phyloP scores from a whole-genome alignment of 148 eudicot genomes.

The Mesembryanthemum crystallinum region DNA sequence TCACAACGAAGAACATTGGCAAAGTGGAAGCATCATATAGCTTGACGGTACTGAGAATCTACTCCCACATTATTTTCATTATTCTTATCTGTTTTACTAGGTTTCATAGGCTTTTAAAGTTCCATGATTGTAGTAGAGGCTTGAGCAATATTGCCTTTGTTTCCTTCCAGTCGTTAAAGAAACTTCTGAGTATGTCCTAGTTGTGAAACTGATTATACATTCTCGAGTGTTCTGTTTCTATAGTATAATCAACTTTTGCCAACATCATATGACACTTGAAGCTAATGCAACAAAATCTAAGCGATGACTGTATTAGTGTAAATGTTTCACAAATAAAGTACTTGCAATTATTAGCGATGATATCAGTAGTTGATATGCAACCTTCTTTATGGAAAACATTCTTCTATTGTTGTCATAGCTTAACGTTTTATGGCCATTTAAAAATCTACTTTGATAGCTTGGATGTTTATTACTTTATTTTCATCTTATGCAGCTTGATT shows the following conservation, averaged over 20 bases:
- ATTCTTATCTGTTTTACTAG: no score
- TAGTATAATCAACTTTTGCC: not conserved
- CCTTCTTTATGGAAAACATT: not conserved
- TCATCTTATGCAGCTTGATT: slow-evolving; percentile 70
- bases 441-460: not conserved
- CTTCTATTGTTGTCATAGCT: not conserved
- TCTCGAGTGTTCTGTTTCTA: not conserved
- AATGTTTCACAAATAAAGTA: no score
- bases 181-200: not conserved
- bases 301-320: not conserved
- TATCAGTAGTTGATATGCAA: not conserved
- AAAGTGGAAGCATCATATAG: slow-evolving; percentile 96
- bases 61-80: not conserved
- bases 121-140: not conserved
- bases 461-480: slow-evolving; percentile 8
- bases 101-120: no score
- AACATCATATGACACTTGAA: not conserved
- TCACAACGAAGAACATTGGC: slow-evolving; percentile 70
- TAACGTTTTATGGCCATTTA: not conserved
- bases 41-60: slow-evolving; percentile 53
- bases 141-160: not conserved
- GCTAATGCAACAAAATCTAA: not conserved
- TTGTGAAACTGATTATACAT: not conserved
- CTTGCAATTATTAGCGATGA: no score
- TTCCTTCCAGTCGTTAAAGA: not conserved